Base-by-base conservation (phyloP, 805 yeast species). In the Komagataella pastoris region DNA sequence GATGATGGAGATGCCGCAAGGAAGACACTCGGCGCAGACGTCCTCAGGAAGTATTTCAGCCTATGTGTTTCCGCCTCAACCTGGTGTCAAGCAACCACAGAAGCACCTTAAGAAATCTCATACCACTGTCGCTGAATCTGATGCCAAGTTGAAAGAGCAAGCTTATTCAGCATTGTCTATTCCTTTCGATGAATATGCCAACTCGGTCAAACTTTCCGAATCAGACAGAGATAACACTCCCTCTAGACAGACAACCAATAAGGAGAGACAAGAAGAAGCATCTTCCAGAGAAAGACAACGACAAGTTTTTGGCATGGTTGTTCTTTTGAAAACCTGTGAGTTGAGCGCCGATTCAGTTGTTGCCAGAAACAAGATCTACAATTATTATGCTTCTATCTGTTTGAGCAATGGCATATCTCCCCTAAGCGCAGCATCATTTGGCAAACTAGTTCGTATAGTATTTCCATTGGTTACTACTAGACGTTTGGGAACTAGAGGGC, bases 271-370 rank as follows among this genome's bases (percentile, higher is more conserved):
- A 19, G 21, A 19, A 10, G 50, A 19, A n/a, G 44, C 18, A 6
- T 47, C 46, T 50, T 17, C 56, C 61, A 18, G 61, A 59, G 88
- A 83, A 57, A 71, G 79, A 52, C 84, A 80, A 59, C 74, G 82
- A 51, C 97, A 88, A 63, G 70, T 86, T 1, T 86, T 87, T 64
- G 96, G 90, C 10, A 76, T 88, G 77, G 77, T 85, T 2, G 87
- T 95, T 86, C 70, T 89, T 47, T 71, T 83, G 67, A 79, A 80
- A 58, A 73, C 81, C 23, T 88, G 86, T 58, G 75, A 74, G 54
- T 59, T 72, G 5, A 64, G 72, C 47, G 68, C 67, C 3, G 73
- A 72, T 24, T 71, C 81, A 18, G 81, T 76, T 46, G 80, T 83
- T 44, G 87, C 86, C 40, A 68, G 89, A 52, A 81, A 79, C 56